Percentiles rank a stretch among this genome's conserved stretches.
phyloP scores from a whole-genome alignment of 2,329 filamentous ascomycete genomes.

The Xylaria sp. region DNA sequence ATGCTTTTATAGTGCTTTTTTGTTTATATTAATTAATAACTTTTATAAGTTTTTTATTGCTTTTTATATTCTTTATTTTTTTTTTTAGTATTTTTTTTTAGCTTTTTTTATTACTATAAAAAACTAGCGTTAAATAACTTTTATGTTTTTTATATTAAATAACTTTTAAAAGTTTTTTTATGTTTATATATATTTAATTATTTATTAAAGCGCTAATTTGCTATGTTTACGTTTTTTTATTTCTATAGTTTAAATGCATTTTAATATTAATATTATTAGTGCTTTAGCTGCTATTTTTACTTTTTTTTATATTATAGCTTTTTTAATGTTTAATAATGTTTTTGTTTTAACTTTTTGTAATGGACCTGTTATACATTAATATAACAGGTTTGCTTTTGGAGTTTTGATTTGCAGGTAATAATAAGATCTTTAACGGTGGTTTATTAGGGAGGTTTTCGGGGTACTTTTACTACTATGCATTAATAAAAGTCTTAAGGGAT shows the following conservation, averaged over 20 bases:
- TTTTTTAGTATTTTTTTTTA: constrained; percentile 7
- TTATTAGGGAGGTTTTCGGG: too few species aligned
- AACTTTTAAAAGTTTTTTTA: constrained; percentile 1
- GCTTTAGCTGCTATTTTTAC: constrained; percentile 4
- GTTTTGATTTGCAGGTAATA: too few species aligned
- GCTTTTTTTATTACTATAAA: constrained; percentile 13
- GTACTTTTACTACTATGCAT: too few species aligned
- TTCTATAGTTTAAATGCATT: not conserved
- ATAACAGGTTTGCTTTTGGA: too few species aligned
- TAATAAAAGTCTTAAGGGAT: too few species aligned
- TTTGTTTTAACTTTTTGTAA: constrained; percentile 1
- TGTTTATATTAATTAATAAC: constrained; percentile 21
- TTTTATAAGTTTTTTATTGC: constrained; percentile 15
- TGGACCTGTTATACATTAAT: too few species aligned
- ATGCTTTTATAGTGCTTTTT: constrained; percentile 10
- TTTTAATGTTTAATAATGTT: constrained; percentile 15
- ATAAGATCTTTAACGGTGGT: too few species aligned
- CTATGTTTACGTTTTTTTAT: not conserved
- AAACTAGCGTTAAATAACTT: not conserved
- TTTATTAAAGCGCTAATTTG: constrained; percentile 5
- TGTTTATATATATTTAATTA: constrained; percentile 9
- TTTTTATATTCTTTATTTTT: constrained; percentile 19
- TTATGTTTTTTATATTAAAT: constrained; percentile 7
- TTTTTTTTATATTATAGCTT: not conserved
- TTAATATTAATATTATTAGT: constrained; percentile 8